Percentiles rank a stretch among this genome's conserved stretches.
These are phyloP conservation scores for Malus asiatica DNA, from an alignment of 306 rosid genomes.

Conservation along the genomic window DNA sequence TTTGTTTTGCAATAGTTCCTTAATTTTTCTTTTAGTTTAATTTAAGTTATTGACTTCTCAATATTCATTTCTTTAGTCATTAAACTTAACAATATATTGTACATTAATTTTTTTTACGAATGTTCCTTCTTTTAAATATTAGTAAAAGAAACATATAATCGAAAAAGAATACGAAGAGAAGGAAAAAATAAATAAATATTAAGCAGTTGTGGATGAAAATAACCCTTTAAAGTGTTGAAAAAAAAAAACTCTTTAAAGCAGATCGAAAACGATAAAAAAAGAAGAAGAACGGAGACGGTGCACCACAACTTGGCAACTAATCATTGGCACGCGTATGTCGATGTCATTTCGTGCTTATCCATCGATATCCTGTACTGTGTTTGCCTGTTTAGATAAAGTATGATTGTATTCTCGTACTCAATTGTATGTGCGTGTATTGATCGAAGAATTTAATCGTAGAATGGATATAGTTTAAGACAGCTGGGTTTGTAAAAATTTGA, in stretches of 20 bases:
- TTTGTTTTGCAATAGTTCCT: too few relatives aligned
- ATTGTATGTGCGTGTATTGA: too few relatives aligned
- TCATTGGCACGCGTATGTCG: not conserved
- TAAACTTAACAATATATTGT: too few relatives aligned
- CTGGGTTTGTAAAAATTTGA: not conserved
- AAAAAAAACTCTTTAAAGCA: not conserved
- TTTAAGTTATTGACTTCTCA: too few relatives aligned
- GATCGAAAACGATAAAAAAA: slow-evolving; percentile 16
- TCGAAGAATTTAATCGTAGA: too few relatives aligned
- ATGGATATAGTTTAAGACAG: not conserved
- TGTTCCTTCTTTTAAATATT: too few relatives aligned
- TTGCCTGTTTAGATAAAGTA: not conserved
- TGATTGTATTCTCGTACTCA: not conserved
- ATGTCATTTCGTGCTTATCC: slow-evolving; percentile 23
- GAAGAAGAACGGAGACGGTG: slow-evolving; percentile 25
- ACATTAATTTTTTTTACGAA: too few relatives aligned
- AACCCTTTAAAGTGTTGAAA: not conserved
- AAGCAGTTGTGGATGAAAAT: not conserved
- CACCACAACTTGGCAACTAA: slow-evolving; percentile 26
- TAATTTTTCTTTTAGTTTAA: too few relatives aligned
- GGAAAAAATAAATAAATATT: too few relatives aligned
- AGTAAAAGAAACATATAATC: too few relatives aligned
- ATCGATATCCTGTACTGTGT: not conserved
- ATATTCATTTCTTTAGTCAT: too few relatives aligned
- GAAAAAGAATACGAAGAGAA: too few relatives aligned